Evolutionary conservation across 352 stramenopile genomes (phyloP), one percentile per base, ranked within the genome.

Genomic region (Globisporangium cylindrosporum): DNA sequence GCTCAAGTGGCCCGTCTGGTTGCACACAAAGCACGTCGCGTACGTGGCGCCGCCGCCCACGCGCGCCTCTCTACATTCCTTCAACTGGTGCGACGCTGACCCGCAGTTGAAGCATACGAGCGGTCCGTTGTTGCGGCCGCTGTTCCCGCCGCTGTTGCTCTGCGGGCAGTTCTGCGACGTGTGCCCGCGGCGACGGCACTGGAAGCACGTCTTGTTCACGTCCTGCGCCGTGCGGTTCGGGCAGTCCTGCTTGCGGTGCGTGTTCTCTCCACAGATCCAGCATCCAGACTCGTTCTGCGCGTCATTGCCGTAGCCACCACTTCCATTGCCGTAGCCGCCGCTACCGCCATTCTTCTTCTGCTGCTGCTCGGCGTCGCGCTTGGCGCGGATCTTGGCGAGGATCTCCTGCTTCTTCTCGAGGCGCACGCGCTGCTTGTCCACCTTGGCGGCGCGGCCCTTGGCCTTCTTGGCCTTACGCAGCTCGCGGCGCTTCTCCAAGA

Each of bases 101-200:
- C 91, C 91, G 59, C 91, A 97, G 76, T 96, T 97, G 75, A 95
- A 97, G 64, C 91, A 97, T 32, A 96, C 77, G 22, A 85, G 75
- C 59, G 76, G 69, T 6, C 64, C 56, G 36, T 69, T 68, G 54
- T 69, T 72, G 10, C n/a, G 66, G 27, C 62, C 69, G 27, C 68
- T 63, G 59, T 59, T 72, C 51, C 74, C 66, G 55, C 65, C 46
- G 18, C 58, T 59, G 38, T 74, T 74, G 34, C 73, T 77, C 69
- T 87, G 74, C 29, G 86, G 88, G 49, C 84, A 93, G 70, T 92
- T 92, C 62, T 92, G 81, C 62, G 86, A 92, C 74, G 88, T 93
- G 77, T 93, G 87, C 18, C 88, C 87, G 36, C 84, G 85, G 18
- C 82, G 84, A 18, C 84, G 85, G 67, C 89, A 97, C 76, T 93